Conservation (phyloP, 2,329 filamentous ascomycete genomes). For the Monosporascus ibericus region DNA sequence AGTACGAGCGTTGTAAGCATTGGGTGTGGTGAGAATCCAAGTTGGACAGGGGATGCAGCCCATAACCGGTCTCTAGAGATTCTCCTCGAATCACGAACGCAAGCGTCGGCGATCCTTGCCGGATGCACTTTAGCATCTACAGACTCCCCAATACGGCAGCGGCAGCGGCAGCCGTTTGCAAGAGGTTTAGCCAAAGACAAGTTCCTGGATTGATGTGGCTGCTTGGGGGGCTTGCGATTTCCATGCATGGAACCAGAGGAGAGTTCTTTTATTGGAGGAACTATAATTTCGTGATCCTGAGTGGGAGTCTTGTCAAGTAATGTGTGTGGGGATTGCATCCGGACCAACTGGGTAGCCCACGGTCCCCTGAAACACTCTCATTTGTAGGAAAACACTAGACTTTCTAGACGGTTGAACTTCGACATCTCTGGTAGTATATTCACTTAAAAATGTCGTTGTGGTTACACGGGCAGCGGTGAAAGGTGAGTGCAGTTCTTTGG, state of each 20-base stretch:
- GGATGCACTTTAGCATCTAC: neutral
- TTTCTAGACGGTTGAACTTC: no score
- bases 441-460: no score
- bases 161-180: neutral
- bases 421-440: no score
- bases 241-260: neutral
- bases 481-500: neutral
- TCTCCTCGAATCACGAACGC: neutral
- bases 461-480: neutral
- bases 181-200: neutral
- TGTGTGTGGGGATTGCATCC: neutral
- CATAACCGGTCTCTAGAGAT: neutral
- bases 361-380: no score
- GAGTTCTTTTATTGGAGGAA: neutral
- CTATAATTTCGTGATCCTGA: neutral
- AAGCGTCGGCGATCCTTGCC: neutral
- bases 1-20: neutral
- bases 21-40: neutral
- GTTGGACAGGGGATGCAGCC: neutral
- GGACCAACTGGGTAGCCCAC: neutral
- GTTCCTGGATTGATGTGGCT: neutral
- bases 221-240: neutral
- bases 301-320: neutral
- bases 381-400: no score
- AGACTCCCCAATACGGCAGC: neutral